phyloP scores from a whole-genome alignment of 345 rosid species.

The Crucihimalaya himalaica region DNA sequence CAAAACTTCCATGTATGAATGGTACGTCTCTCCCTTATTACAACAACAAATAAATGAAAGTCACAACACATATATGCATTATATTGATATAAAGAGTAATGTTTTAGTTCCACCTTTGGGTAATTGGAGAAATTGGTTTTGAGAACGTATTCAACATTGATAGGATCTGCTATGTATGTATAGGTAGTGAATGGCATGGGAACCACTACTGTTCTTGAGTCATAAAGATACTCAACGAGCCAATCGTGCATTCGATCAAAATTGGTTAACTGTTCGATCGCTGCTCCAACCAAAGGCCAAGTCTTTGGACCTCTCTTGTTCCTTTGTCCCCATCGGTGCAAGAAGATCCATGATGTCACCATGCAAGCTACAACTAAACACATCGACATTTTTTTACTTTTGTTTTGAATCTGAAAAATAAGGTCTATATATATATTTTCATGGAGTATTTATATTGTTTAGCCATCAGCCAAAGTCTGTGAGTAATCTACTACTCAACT shows the following conservation, averaged over 20 bases:
- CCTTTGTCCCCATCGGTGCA: conserved; percentile 80
- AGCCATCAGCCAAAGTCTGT: conserved; percentile 25
- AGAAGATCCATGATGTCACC: conserved; percentile 62
- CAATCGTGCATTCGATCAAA: conserved; percentile 92
- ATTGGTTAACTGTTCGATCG: conserved; percentile 75
- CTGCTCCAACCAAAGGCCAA: conserved; percentile 96
- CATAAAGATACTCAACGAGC: conserved; percentile 69
- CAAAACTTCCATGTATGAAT: conserved; percentile 91
- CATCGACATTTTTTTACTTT: conserved; percentile 38
- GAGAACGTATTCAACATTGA: conserved; percentile 83
- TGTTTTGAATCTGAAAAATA: conserved; percentile 25
- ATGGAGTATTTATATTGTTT: conserved; percentile 29
- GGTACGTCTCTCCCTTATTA: conserved; percentile 81
- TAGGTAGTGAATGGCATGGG: conserved; percentile 90
- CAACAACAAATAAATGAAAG: conserved; percentile 13
- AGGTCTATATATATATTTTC: neutral
- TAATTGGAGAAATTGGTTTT: conserved; percentile 83
- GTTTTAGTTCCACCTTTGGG: conserved; percentile 64
- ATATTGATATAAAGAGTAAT: neutral
- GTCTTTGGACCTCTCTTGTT: conserved; percentile 74
- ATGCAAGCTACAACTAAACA: conserved; percentile 46
- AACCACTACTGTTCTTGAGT: conserved; percentile 69
- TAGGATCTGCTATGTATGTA: conserved; percentile 94
- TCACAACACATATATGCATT: neutral
- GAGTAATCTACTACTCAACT: conserved; percentile 42